A percentile compares a stretch with the other conserved stretches of the same genome.
These are phyloP conservation scores for Ustilago hordei DNA, from an alignment of 1,284 basidiomycete species.

Conservation along the genomic window DNA sequence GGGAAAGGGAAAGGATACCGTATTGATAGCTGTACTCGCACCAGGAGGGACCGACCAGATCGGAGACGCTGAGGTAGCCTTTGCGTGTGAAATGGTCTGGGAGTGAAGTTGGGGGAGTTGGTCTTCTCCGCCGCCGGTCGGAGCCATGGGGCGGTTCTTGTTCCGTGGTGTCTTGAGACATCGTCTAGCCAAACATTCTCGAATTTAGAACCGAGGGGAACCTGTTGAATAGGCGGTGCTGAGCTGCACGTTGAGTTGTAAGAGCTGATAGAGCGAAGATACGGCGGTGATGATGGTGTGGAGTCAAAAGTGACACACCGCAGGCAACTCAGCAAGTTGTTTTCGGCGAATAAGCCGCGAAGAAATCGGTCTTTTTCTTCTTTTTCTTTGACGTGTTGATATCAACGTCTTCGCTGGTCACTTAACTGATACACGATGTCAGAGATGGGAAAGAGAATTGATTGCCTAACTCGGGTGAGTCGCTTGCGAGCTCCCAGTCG, in stretches of 20 bases:
- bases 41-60: slow-evolving; percentile 63
- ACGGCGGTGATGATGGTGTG: slow-evolving; percentile 3
- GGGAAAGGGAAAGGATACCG: slow-evolving; percentile 51
- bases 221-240: background rate
- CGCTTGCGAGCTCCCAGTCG: no score
- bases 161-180: background rate
- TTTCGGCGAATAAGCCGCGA: slow-evolving; percentile 19
- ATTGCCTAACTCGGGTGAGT: no score
- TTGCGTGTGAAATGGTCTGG: slow-evolving; percentile 46
- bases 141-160: background rate
- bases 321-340: background rate
- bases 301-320: background rate
- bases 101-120: slow-evolving; percentile 28
- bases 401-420: no score
- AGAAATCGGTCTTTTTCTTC: slow-evolving; percentile 10
- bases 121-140: slow-evolving; percentile 3
- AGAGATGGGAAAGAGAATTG: no score
- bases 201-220: no score
- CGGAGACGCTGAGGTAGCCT: slow-evolving; percentile 60
- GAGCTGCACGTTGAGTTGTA: background rate
- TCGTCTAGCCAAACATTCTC: background rate
- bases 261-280: background rate
- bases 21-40: slow-evolving; percentile 65
- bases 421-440: no score
- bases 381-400: background rate